phyloP scores from a whole-genome alignment of 163 green algal species.

The Prototheca stagnorum region DNA sequence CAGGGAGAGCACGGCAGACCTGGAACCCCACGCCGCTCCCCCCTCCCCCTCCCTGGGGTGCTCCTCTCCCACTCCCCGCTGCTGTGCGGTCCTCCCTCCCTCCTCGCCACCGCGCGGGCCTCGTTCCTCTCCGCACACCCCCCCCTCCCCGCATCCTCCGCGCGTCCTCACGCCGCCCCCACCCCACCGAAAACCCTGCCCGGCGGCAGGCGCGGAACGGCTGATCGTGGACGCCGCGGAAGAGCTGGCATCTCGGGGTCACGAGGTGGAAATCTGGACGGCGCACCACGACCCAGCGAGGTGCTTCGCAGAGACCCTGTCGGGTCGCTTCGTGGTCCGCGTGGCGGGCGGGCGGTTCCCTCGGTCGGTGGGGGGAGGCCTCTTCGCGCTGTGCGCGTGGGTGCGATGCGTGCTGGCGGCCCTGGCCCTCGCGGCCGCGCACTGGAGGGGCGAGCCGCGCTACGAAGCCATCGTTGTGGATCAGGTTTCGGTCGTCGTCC shows the following conservation, averaged over 20 bases:
- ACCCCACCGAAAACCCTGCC: too few species aligned
- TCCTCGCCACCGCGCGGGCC: too few species aligned
- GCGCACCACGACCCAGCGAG: constrained; percentile 59
- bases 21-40: too few species aligned
- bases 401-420: constrained; percentile 61
- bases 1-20: too few species aligned
- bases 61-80: too few species aligned
- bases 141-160: too few species aligned
- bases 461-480: constrained; percentile 65
- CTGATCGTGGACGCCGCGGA: constrained; percentile 85
- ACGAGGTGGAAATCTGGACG: constrained; percentile 85
- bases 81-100: too few species aligned
- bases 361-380: constrained; percentile 37
- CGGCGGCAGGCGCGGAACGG: constrained; percentile 83
- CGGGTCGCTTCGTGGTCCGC: constrained; percentile 55
- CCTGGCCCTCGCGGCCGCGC: constrained; percentile 3
- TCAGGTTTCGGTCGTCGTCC: constrained; percentile 64
- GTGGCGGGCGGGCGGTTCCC: constrained; percentile 79
- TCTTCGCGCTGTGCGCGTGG: constrained; percentile 70
- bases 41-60: too few species aligned
- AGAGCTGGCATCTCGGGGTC: constrained; percentile 45
- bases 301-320: constrained; percentile 86
- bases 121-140: too few species aligned
- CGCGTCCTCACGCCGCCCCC: too few species aligned
- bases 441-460: constrained; percentile 16